phyloP scores from a whole-genome alignment of 202 grass and related monocot species.

The Carex sylvatica region DNA sequence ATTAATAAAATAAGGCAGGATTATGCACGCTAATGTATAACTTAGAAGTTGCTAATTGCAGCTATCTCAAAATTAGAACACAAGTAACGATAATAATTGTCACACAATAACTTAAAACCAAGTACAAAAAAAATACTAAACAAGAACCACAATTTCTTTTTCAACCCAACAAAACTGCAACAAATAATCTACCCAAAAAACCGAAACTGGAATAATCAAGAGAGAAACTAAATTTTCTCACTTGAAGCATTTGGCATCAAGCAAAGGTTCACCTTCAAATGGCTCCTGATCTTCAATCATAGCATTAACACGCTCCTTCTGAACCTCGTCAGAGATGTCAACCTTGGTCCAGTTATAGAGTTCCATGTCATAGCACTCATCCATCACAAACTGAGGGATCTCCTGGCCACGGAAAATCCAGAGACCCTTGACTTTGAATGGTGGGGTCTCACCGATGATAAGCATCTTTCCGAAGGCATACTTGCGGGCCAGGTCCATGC shows the following conservation, averaged over 20 bases:
- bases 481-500: conserved; percentile 72
- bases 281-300: conserved; percentile 92
- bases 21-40: neutral
- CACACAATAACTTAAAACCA: neutral
- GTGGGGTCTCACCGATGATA: conserved; percentile 53
- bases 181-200: conserved; percentile 7
- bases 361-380: conserved; percentile 80
- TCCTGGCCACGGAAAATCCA: conserved; percentile 72
- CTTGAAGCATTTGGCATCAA: conserved; percentile 89
- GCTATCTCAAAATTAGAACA: conserved; percentile 19
- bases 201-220: neutral
- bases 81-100: neutral
- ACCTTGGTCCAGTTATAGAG: conserved; percentile 84
- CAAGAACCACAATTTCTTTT: conserved; percentile 3
- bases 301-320: conserved; percentile 67
- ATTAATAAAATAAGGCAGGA: neutral
- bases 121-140: conserved; percentile 21
- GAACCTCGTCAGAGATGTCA: conserved; percentile 56
- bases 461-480: conserved; percentile 91
- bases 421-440: conserved; percentile 75
- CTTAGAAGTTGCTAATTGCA: conserved; percentile 1
- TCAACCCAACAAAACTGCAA: conserved; percentile 21
- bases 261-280: conserved; percentile 56
- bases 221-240: conserved; percentile 33
- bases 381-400: conserved; percentile 70